phyloP scores from a whole-genome alignment of 495 filamentous ascomycete species.

The Aspergillus olivimuriae region DNA sequence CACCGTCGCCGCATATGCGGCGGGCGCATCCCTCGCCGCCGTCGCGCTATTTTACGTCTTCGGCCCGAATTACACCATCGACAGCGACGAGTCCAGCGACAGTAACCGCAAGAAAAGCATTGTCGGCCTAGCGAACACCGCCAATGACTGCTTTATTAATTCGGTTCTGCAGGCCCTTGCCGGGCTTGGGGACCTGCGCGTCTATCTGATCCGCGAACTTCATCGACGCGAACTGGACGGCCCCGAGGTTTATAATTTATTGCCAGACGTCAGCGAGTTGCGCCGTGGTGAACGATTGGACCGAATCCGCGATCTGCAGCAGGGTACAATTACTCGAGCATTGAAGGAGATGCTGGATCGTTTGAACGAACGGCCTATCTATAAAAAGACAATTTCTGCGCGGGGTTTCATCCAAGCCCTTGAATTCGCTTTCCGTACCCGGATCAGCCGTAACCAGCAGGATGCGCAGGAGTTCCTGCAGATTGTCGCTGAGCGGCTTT shows the following conservation, averaged over 20 bases:
- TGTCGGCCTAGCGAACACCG: constrained; percentile 83
- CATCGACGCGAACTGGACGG: constrained; percentile 77
- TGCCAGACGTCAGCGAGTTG: constrained; percentile 42
- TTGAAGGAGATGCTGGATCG: constrained; percentile 87
- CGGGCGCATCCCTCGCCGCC: constrained; percentile 92
- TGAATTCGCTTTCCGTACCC: constrained; percentile 79
- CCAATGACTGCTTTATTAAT: constrained; percentile 99
- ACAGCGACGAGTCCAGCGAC: constrained; percentile 60
- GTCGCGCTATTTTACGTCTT: constrained; percentile 96
- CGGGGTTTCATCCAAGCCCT: constrained; percentile 69
- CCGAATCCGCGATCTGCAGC: constrained; percentile 67
- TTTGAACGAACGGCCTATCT: constrained; percentile 92
- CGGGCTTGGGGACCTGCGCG: constrained; percentile 84
- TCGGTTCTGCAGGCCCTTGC: constrained; percentile 91
- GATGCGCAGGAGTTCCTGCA: constrained; percentile 99
- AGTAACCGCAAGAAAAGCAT: constrained; percentile 74
- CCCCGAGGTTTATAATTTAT: constrained; percentile 57
- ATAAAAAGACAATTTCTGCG: constrained; percentile 89
- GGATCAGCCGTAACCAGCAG: constrained; percentile 90
- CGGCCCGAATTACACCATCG: constrained; percentile 88
- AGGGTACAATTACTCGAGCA: constrained; percentile 75
- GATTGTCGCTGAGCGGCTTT: constrained; percentile 82
- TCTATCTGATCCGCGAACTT: constrained; percentile 84
- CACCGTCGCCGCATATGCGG: too few species aligned
- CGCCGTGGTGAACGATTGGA: constrained; percentile 43